phyloP scores from a whole-genome alignment of 305 asterid species.

The Fraxinus sp. region DNA sequence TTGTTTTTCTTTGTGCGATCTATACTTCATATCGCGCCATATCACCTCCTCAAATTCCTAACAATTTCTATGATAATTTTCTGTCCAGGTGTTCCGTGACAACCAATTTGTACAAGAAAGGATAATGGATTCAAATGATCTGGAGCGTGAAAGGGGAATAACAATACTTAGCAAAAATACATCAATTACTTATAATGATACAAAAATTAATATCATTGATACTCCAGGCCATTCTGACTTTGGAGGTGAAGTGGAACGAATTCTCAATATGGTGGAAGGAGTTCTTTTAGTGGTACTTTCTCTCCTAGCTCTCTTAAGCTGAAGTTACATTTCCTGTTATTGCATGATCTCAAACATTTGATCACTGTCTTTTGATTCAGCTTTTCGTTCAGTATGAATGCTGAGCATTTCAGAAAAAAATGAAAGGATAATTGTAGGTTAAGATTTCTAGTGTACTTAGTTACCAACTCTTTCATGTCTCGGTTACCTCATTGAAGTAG shows the following conservation, averaged over 20 bases:
- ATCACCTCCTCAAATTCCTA: too few relatives aligned
- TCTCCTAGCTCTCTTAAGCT: neutral
- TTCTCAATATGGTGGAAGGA: conserved; percentile 99
- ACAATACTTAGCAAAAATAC: conserved; percentile 98
- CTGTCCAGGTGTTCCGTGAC: conserved; percentile 87
- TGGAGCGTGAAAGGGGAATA: conserved; percentile 99
- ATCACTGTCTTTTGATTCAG: neutral
- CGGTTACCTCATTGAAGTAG: neutral
- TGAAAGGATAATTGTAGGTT: neutral
- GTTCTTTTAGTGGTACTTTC: conserved; percentile 87
- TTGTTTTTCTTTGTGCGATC: too few relatives aligned
- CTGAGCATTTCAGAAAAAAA: neutral
- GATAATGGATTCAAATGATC: conserved; percentile 96
- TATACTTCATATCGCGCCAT: too few relatives aligned
- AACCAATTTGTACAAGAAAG: conserved; percentile 93
- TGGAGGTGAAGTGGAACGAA: conserved; percentile 99
- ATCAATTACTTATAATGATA: conserved; percentile 76
- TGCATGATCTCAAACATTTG: neutral
- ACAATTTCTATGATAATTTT: conserved; percentile 15
- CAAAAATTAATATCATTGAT: conserved; percentile 93
- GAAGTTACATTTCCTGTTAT: neutral
- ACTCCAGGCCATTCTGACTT: conserved; percentile 99
- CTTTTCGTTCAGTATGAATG: neutral
- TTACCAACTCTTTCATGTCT: neutral
- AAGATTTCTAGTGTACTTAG: neutral